Percentiles rank a stretch among this genome's conserved stretches.
phyloP scores from a whole-genome alignment of 78 protist genomes.

The Capsaspora owczarzaki region DNA sequence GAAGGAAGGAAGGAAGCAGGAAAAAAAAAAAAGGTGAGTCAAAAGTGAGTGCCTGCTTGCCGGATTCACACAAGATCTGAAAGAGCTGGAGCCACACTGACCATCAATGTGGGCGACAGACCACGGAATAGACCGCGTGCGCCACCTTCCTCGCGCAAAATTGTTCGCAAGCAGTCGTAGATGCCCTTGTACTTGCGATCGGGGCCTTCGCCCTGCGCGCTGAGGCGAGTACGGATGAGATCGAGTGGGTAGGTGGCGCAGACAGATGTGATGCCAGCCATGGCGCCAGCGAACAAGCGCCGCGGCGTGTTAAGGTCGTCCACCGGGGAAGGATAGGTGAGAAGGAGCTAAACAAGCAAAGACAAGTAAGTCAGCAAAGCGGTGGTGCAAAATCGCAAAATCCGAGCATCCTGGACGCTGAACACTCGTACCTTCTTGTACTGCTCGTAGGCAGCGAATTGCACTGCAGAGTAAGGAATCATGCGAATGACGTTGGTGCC shows the following conservation, averaged over 20 bases:
- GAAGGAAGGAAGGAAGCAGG: too few species aligned
- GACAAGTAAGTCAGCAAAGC: too few species aligned
- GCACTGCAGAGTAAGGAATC: conserved; percentile 34
- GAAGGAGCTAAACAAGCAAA: neutral
- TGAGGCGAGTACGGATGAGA: conserved; percentile 61
- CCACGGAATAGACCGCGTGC: conserved; percentile 52
- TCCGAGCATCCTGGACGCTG: neutral
- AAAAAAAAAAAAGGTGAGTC: too few species aligned
- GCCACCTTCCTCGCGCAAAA: conserved; percentile 30
- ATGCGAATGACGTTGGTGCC: conserved; percentile 59
- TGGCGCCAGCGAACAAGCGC: conserved; percentile 27
- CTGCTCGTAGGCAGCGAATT: conserved; percentile 18
- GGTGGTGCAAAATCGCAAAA: too few species aligned
- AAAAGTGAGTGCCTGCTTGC: too few species aligned
- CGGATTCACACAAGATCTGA: too few species aligned
- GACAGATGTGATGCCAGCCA: conserved; percentile 59
- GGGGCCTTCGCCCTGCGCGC: conserved; percentile 31
- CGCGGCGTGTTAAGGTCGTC: neutral
- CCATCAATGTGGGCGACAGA: conserved; percentile 49
- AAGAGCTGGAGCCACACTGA: conserved; percentile 28
- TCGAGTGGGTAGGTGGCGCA: conserved; percentile 67
- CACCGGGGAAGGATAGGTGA: neutral
- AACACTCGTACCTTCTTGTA: conserved; percentile 26
- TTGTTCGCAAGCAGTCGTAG: conserved; percentile 21
- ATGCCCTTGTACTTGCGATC: conserved; percentile 45